Percentiles rank a stretch among this genome's conserved stretches.
Evolutionary conservation across 2,329 filamentous ascomycete species (phyloP).

Genomic region (Epichloe typhina): DNA sequence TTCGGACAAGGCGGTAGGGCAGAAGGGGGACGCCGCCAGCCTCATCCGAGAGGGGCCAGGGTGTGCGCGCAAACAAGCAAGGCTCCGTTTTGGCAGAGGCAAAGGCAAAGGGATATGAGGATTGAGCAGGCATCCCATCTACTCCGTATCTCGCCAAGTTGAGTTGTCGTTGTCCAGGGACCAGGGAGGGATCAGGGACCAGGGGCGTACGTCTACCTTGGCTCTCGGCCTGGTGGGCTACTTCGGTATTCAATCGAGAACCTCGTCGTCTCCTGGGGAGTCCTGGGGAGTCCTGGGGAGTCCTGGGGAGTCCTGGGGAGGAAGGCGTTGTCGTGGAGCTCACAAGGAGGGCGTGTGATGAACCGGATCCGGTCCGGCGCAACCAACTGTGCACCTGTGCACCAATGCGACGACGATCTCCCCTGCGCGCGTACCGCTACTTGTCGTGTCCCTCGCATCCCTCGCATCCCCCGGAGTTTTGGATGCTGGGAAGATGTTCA

Average conservation of each 20-base stretch:
- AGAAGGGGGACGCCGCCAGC: conserved; percentile 6
- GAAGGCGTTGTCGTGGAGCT: too few species aligned
- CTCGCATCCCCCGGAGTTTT: neutral
- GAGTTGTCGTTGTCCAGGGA: neutral
- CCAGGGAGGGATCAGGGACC: neutral
- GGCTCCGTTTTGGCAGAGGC: neutral
- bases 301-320: too few species aligned
- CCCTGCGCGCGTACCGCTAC: neutral
- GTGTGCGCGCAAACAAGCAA: conserved; percentile 1
- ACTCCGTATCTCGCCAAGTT: neutral
- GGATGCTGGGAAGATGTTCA: neutral
- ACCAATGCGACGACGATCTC: neutral
- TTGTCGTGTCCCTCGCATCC: neutral
- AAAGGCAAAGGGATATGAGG: neutral
- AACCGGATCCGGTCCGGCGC: neutral
- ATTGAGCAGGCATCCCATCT: neutral
- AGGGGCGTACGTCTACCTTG: conserved; percentile 1
- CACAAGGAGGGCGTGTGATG: neutral
- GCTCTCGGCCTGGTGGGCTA: conserved; percentile 4
- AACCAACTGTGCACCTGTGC: too few species aligned
- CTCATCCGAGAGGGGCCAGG: conserved; percentile 8
- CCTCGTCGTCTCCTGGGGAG: conserved; percentile 1
- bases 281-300: too few species aligned
- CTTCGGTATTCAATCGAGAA: conserved; percentile 7
- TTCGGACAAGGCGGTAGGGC: conserved; percentile 6